Percentiles rank a stretch among this genome's conserved stretches.
phyloP scores from a whole-genome alignment of 768 basidiomycete species.

The Lentinula boryana region DNA sequence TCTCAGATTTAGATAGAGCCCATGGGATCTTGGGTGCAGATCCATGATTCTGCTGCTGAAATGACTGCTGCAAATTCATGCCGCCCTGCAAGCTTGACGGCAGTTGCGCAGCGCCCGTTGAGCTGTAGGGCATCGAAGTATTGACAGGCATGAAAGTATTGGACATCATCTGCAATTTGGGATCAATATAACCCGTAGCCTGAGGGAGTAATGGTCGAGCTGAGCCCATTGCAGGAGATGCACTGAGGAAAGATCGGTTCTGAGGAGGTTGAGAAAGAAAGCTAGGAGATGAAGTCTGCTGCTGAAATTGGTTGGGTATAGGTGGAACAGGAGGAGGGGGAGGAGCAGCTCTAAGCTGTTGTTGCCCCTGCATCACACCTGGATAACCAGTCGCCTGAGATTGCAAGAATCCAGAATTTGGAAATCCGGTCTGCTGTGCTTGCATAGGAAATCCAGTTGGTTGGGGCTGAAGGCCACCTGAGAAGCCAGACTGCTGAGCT shows the following conservation, averaged over 20 bases:
- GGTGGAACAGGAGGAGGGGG: conserved; percentile 63
- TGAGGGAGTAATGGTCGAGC: conserved; percentile 34
- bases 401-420: conserved; percentile 36
- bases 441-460: conserved; percentile 15
- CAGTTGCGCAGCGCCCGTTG: conserved; percentile 62
- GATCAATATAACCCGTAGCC: conserved; percentile 77
- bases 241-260: conserved; percentile 45
- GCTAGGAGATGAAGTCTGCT: conserved; percentile 32
- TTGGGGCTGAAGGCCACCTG: not conserved
- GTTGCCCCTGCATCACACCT: conserved; percentile 25
- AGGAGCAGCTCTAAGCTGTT: conserved; percentile 38
- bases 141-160: conserved; percentile 86
- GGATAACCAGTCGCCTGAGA: conserved; percentile 49
- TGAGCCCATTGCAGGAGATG: conserved; percentile 43
- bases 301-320: conserved; percentile 57
- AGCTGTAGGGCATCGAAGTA: conserved; percentile 49
- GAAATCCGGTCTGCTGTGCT: conserved; percentile 55
- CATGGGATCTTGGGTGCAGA: conserved; percentile 69
- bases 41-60: conserved; percentile 85
- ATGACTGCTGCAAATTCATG: conserved; percentile 70
- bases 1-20: conserved; percentile 83
- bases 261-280: conserved; percentile 39
- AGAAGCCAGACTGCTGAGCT: not conserved
- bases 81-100: conserved; percentile 46
- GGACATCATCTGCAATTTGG: conserved; percentile 84